Base-by-base conservation (phyloP, 495 filamentous ascomycete genomes). In the Paragyromitra xinjiangensis region DNA sequence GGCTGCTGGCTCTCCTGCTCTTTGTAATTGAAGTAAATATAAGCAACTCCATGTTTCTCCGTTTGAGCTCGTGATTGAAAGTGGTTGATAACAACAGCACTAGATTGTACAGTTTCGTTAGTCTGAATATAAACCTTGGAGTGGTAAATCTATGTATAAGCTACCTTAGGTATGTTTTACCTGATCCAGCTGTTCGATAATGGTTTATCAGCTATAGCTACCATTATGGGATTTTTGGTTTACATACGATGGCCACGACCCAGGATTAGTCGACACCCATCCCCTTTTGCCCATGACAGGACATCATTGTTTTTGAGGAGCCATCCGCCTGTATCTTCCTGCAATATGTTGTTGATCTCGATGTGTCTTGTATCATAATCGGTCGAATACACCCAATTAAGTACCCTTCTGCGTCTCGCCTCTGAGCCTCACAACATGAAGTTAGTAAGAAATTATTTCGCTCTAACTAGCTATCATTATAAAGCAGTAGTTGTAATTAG, bases 371-470 rank as follows among this genome's bases (percentile, higher is more conserved):
- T n/a, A 37, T 64, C 64, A 11, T 50, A 77, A 64, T 77, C 64
- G 3, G 44, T 48, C 11, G 71, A 51, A 34, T 64, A 65, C n/a
- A 78, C 9, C 71, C 76, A 78, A 26, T 77, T 22, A 11, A 78
- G 71, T 11, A 51, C 29, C 5, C 51, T 45, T 7, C 16, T 22
- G 16, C 58, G 76, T 40, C 24, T 64, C 34, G 48, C 42, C 39
- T 26, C 64, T 75, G 16, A 4, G 6, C 53, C 1, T 14, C 55
- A 16, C 22, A 1, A 5, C 62, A 65, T n/a, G n/a, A 12, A 24
- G 29, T 53, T 26, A 67, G 45, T 4, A 56, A 9, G 24, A n/a
- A n/a, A 19, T 22, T n/a, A 1, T 1, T 16, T 51, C 16, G 7
- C 9, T 56, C 53, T 11, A 59, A 59, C 24, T 37, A 56, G 53